Evolutionary conservation across 306 rosid genomes (phyloP).

Genomic region (Fagus crenata): DNA sequence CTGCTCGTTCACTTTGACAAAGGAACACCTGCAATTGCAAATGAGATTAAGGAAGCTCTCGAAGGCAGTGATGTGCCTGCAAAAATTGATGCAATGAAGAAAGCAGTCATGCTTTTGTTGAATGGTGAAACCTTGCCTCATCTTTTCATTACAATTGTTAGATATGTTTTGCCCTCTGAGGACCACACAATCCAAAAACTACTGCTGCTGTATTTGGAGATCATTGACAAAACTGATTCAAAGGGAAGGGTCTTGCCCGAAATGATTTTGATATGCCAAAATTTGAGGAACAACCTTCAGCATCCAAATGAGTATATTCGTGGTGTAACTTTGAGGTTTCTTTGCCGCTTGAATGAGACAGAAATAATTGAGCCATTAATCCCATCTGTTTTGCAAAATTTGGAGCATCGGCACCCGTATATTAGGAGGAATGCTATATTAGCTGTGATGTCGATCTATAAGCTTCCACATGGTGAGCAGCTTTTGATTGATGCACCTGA

Average conservation of each 20-base stretch:
- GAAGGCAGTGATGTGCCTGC: constrained; percentile 72
- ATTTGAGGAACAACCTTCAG: constrained; percentile 85
- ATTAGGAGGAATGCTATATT: constrained; percentile 80
- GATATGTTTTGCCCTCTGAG: constrained; percentile 90
- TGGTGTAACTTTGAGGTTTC: constrained; percentile 85
- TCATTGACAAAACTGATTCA: constrained; percentile 87
- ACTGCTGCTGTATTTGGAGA: constrained; percentile 89
- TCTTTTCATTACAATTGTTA: constrained; percentile 86
- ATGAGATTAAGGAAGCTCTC: constrained; percentile 81
- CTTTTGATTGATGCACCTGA: constrained; percentile 82
- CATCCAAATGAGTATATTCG: constrained; percentile 94
- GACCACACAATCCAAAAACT: constrained; percentile 97
- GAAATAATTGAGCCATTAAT: constrained; percentile 90
- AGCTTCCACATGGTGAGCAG: constrained; percentile 85
- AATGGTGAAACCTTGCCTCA: constrained; percentile 92
- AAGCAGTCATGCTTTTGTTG: constrained; percentile 84
- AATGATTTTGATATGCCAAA: constrained; percentile 96
- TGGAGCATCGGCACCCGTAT: constrained; percentile 92
- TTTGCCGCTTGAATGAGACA: constrained; percentile 80
- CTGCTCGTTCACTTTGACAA: constrained; percentile 87
- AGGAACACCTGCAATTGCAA: constrained; percentile 89
- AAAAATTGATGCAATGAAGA: constrained; percentile 83
- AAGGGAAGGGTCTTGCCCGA: constrained; percentile 85
- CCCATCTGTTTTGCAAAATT: constrained; percentile 75
- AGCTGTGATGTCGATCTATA: constrained; percentile 78